These are phyloP conservation scores for Chlorella sp. DNA, from an alignment of 139 green algal species.

Conservation along the genomic window DNA sequence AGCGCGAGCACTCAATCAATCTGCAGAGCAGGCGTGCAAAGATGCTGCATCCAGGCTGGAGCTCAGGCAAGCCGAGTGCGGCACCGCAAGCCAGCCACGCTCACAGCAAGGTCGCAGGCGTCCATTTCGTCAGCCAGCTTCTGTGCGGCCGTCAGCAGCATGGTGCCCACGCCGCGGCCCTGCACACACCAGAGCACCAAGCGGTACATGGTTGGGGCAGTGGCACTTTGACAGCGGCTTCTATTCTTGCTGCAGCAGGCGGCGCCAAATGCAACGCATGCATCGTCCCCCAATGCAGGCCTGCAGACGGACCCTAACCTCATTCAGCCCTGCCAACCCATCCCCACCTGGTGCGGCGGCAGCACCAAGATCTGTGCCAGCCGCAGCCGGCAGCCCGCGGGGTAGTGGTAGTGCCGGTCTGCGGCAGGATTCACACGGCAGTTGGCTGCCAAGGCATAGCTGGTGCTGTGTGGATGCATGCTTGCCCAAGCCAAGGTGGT, in stretches of 20 bases:
- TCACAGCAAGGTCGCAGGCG: constrained; percentile 81
- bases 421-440: neutral
- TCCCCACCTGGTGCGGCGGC: constrained; percentile 67
- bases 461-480: neutral
- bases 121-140: constrained; percentile 45
- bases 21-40: too few relatives aligned
- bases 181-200: too few relatives aligned
- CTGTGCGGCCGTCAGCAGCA: constrained; percentile 71
- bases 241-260: too few relatives aligned
- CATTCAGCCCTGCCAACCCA: too few relatives aligned
- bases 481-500: too few relatives aligned
- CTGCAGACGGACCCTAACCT: too few relatives aligned
- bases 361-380: constrained; percentile 87
- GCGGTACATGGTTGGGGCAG: too few relatives aligned
- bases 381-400: constrained; percentile 64
- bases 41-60: neutral
- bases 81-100: neutral
- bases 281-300: too few relatives aligned
- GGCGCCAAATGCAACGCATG: too few relatives aligned
- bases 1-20: too few relatives aligned
- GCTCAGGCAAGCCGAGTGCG: neutral
- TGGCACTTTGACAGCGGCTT: too few relatives aligned
- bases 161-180: constrained; percentile 62
- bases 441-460: neutral
- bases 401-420: constrained; percentile 85